phyloP scores from a whole-genome alignment of 305 asterid species.

The Andrographis paniculata region DNA sequence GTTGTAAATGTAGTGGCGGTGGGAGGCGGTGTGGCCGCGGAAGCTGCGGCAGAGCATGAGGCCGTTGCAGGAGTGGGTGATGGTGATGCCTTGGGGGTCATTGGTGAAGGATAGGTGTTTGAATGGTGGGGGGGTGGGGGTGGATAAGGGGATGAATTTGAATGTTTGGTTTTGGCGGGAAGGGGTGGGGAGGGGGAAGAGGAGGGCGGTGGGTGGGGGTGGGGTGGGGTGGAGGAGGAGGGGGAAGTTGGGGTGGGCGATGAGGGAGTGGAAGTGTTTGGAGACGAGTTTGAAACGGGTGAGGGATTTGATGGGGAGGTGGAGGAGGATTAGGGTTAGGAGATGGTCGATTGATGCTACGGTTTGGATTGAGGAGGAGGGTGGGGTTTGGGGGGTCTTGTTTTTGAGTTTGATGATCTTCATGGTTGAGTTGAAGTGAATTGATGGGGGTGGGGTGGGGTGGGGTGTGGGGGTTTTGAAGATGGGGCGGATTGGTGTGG shows the following conservation, averaged over 20 bases:
- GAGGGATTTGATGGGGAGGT: conserved; percentile 22
- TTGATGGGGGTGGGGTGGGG: no score
- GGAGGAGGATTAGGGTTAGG: conserved; percentile 17
- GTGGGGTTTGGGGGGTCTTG: no score
- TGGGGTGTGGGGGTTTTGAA: no score
- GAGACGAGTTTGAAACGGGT: conserved; percentile 25
- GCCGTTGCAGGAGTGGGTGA: conserved; percentile 36
- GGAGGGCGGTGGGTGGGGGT: conserved; percentile 16
- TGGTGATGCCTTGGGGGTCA: conserved; percentile 12
- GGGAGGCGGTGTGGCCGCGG: not conserved
- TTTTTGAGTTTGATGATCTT: no score
- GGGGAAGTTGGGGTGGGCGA: conserved; percentile 19
- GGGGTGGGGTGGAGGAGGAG: conserved; percentile 10
- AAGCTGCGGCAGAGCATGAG: conserved; percentile 20
- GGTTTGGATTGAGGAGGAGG: conserved; percentile 5
- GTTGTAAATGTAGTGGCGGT: conserved; percentile 21
- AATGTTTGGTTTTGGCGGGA: not conserved
- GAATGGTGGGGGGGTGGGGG: not conserved
- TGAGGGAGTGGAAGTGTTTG: conserved; percentile 25
- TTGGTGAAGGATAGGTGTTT: not conserved
- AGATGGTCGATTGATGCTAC: conserved; percentile 25
- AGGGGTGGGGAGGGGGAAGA: not conserved
- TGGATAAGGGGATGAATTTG: not conserved
- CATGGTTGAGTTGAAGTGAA: no score
- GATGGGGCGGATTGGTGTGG: no score